Evolutionary conservation across 2,329 filamentous ascomycete species (phyloP).

Genomic region (Massarina eburnea): DNA sequence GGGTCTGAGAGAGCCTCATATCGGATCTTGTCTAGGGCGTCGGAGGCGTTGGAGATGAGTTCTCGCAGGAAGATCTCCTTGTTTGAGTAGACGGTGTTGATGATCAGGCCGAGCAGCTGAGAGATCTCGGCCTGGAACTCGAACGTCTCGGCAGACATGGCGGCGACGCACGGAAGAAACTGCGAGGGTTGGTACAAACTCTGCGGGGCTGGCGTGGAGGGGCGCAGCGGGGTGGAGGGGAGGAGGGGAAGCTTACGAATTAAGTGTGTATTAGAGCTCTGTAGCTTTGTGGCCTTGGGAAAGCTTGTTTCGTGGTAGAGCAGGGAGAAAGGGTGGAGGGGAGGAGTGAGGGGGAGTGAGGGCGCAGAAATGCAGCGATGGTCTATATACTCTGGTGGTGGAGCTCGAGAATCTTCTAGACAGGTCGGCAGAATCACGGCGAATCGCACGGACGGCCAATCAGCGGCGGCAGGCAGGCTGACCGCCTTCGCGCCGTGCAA

Average conservation of each 20-base stretch:
- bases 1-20: conserved; percentile 98
- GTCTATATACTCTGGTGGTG: conserved; percentile 35
- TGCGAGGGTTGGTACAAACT: conserved; percentile 1
- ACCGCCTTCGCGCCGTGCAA: conserved; percentile 21
- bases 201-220: not conserved
- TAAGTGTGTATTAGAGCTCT: conserved; percentile 15
- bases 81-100: conserved; percentile 99
- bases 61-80: conserved; percentile 99
- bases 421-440: conserved; percentile 35
- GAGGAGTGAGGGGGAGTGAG: conserved; percentile 11
- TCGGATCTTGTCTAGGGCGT: conserved; percentile 99
- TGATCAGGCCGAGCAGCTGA: conserved; percentile 99
- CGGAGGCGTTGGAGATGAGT: conserved; percentile 96
- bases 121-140: conserved; percentile 99
- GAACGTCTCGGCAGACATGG: conserved; percentile 90
- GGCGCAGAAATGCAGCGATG: conserved; percentile 24
- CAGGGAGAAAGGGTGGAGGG: conserved; percentile 15
- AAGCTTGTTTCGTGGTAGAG: conserved; percentile 11
- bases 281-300: conserved; percentile 10
- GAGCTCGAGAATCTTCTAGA: conserved; percentile 44
- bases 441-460: conserved; percentile 32
- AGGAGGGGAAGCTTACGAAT: not conserved
- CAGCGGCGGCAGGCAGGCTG: conserved; percentile 16
- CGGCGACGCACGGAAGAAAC: conserved; percentile 38
- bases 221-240: not conserved